These are phyloP conservation scores for Hymenoscyphus fructigenus DNA, from an alignment of 2,329 filamentous ascomycete species.

Conservation along the genomic window DNA sequence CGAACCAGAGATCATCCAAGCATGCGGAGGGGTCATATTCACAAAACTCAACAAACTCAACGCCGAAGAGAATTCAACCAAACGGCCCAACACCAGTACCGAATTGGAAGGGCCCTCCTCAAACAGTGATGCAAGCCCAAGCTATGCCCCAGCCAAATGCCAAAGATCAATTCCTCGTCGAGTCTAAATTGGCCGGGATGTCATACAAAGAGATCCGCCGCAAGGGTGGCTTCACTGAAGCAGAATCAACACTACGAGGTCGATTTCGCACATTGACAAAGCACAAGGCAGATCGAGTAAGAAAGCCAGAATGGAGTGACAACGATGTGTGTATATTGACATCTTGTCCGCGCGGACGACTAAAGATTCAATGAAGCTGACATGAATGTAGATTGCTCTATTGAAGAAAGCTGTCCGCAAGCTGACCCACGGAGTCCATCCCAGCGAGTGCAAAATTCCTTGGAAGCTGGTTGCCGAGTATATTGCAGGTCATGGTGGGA, in stretches of 20 bases:
- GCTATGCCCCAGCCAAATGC: conserved; percentile 30
- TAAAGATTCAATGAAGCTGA: conserved; percentile 5
- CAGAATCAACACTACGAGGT: conserved; percentile 72
- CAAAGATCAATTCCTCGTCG: conserved; percentile 52
- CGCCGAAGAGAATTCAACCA: conserved; percentile 22
- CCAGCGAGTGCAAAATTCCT: conserved; percentile 43
- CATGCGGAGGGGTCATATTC: background rate
- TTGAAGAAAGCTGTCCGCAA: conserved; percentile 46
- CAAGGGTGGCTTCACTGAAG: conserved; percentile 56
- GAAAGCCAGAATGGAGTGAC: conserved; percentile 63
- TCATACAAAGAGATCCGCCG: conserved; percentile 65
- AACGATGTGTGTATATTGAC: conserved; percentile 57
- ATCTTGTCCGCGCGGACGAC: background rate
- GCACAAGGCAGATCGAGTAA: conserved; percentile 57
- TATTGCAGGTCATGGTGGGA: conserved; percentile 51
- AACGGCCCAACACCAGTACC: conserved; percentile 17
- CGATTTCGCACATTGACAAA: conserved; percentile 66
- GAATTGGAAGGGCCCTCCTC: background rate
- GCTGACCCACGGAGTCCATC: conserved; percentile 27
- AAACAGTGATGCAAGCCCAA: conserved; percentile 11
- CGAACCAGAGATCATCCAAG: background rate
- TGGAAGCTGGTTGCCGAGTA: conserved; percentile 59
- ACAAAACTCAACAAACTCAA: background rate
- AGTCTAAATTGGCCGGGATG: conserved; percentile 54
- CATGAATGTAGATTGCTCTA: conserved; percentile 42